phyloP scores from a whole-genome alignment of 1,139 yeast species.

The Hyphopichia khmerensis region DNA sequence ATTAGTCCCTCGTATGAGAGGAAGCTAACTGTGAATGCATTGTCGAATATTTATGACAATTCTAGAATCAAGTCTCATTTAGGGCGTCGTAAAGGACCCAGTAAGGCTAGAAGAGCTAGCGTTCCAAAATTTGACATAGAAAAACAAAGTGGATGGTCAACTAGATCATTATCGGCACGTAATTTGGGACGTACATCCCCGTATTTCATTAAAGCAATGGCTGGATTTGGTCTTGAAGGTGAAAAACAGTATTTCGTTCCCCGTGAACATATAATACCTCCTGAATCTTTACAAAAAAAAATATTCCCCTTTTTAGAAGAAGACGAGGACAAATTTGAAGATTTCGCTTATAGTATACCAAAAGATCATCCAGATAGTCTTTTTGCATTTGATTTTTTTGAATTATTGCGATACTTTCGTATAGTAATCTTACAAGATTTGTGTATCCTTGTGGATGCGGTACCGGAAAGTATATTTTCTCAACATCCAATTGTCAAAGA shows the following conservation, averaged over 20 bases:
- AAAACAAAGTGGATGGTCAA: background rate
- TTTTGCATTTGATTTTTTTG: background rate
- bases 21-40: background rate
- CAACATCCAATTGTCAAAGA: slow-evolving; percentile 6
- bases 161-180: background rate
- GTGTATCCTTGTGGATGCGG: background rate
- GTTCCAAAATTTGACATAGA: background rate
- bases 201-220: background rate
- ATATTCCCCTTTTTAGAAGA: slow-evolving; percentile 10
- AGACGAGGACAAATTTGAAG: background rate
- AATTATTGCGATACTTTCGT: slow-evolving; percentile 5
- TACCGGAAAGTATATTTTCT: slow-evolving; percentile 6
- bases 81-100: background rate
- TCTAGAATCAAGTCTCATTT: slow-evolving; percentile 3
- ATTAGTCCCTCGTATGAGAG: background rate
- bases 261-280: slow-evolving; percentile 4
- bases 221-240: slow-evolving; percentile 1
- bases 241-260: slow-evolving; percentile 5
- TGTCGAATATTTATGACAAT: background rate
- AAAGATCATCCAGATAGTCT: background rate
- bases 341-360: background rate
- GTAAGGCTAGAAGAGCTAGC: background rate
- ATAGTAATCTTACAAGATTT: slow-evolving; percentile 7
- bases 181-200: background rate
- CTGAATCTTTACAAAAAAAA: slow-evolving; percentile 2